phyloP scores from a whole-genome alignment of 495 filamentous ascomycete species.

The Oidiodendron maius region DNA sequence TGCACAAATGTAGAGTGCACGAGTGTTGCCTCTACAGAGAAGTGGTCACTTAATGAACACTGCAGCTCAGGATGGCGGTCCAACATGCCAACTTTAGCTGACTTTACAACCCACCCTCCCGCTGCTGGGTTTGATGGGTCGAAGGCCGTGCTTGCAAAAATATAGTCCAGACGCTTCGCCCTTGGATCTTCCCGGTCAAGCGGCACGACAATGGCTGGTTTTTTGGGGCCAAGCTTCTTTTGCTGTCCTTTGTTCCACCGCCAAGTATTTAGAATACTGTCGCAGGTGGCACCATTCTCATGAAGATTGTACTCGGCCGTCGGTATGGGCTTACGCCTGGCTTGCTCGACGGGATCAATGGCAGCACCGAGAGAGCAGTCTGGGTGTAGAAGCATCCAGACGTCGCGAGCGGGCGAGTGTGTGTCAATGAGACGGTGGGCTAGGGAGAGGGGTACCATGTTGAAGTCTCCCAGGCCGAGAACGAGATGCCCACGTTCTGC shows the following conservation, averaged over 20 bases:
- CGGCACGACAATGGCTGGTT: conserved; percentile 32
- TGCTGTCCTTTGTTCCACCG: conserved; percentile 66
- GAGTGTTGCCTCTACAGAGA: conserved; percentile 71
- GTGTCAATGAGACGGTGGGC: conserved; percentile 79
- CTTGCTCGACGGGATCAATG: conserved; percentile 55
- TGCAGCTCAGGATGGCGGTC: conserved; percentile 71
- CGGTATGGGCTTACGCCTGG: conserved; percentile 49
- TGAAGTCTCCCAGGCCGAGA: conserved; percentile 86
- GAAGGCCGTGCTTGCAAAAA: conserved; percentile 54
- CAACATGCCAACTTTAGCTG: conserved; percentile 71
- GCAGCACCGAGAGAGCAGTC: conserved; percentile 71
- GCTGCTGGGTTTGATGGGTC: conserved; percentile 11
- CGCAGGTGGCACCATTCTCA: conserved; percentile 83
- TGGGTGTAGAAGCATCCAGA: conserved; percentile 75
- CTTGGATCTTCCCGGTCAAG: conserved; percentile 57
- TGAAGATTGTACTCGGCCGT: conserved; percentile 68
- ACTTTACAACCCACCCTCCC: conserved; percentile 59
- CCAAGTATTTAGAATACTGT: conserved; percentile 87
- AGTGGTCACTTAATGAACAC: conserved; percentile 90
- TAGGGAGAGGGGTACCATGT: conserved; percentile 84
- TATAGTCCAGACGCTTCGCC: conserved; percentile 91
- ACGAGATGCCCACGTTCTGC: conserved; percentile 79
- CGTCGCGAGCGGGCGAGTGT: conserved; percentile 72
- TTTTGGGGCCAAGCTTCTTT: conserved; percentile 41
- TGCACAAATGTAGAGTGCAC: conserved; percentile 26